phyloP scores from a whole-genome alignment of 495 filamentous ascomycete species.

The Aspergillus diversus region DNA sequence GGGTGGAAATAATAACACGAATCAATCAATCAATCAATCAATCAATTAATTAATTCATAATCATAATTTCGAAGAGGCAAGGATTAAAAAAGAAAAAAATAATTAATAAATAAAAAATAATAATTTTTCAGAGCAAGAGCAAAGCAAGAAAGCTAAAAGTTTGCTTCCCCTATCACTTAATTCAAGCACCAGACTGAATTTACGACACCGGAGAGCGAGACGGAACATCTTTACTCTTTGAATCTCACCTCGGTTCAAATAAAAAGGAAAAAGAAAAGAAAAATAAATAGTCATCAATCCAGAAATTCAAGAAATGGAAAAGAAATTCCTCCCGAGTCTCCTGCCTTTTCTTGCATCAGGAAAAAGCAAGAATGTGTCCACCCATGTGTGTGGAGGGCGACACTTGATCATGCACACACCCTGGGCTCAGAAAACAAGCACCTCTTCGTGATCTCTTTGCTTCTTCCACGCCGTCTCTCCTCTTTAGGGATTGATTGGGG shows the following conservation, averaged over 20 bases:
- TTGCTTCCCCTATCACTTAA: not conserved
- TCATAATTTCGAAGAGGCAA: not conserved
- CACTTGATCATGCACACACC: constrained; percentile 2
- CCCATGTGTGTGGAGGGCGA: constrained; percentile 18
- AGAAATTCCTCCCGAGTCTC: not conserved
- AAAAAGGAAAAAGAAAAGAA: constrained; percentile 1
- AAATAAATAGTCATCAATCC: not conserved
- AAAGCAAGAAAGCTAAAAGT: constrained; percentile 20
- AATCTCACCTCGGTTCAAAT: constrained; percentile 8
- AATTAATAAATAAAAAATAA: not conserved
- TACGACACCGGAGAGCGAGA: not conserved
- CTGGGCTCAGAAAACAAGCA: not conserved
- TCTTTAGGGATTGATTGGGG: too few species aligned
- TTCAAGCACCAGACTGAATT: not conserved
- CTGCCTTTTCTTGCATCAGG: constrained; percentile 10
- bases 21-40: not conserved
- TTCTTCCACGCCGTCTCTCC: too few species aligned
- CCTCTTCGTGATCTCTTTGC: not conserved
- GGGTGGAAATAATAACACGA: not conserved
- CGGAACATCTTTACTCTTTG: not conserved
- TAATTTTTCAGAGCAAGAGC: constrained; percentile 1
- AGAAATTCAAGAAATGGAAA: constrained; percentile 2
- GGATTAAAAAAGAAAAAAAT: not conserved
- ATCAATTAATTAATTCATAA: not conserved
- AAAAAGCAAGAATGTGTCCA: constrained; percentile 27